Evolutionary conservation across 2,329 filamentous ascomycete genomes (phyloP).

Genomic region (Cladosporium sp.): DNA sequence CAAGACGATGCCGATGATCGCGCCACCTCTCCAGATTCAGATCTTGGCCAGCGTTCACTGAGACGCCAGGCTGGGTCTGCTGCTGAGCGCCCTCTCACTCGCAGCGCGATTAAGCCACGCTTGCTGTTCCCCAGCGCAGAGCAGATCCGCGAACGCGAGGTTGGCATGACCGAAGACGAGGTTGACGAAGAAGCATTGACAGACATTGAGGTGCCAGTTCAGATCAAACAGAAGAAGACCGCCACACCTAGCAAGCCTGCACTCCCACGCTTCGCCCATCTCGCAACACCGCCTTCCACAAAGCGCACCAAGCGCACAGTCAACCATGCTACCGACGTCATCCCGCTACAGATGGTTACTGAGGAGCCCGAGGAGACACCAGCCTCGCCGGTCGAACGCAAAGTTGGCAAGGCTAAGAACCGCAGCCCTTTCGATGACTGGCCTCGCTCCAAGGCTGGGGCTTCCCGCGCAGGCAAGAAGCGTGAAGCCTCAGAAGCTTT

Average conservation of each 20-base stretch:
- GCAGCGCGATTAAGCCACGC: constrained; percentile 67
- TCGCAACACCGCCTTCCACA: constrained; percentile 60
- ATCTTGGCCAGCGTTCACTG: constrained; percentile 24
- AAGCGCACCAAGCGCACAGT: constrained; percentile 57
- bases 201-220: constrained; percentile 35
- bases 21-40: background rate
- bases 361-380: constrained; percentile 15
- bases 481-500: constrained; percentile 15
- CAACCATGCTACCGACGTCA: constrained; percentile 39
- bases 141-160: constrained; percentile 38
- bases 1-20: constrained; percentile 33
- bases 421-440: constrained; percentile 64
- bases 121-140: constrained; percentile 62
- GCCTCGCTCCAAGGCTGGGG: constrained; percentile 56
- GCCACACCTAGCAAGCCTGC: constrained; percentile 25
- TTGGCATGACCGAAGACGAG: constrained; percentile 27
- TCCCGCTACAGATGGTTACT: constrained; percentile 3
- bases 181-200: constrained; percentile 41
- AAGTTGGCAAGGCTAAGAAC: constrained; percentile 20
- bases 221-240: constrained; percentile 10
- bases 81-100: constrained; percentile 53
- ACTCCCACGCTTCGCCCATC: constrained; percentile 42
- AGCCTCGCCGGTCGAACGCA: constrained; percentile 14
- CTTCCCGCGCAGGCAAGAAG: constrained; percentile 13
- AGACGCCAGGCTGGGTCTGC: constrained; percentile 36